Percentiles rank a stretch among this genome's conserved stretches.
Evolutionary conservation across 2,329 filamentous ascomycete species (phyloP).

Genomic region (Sporothrix humicola): DNA sequence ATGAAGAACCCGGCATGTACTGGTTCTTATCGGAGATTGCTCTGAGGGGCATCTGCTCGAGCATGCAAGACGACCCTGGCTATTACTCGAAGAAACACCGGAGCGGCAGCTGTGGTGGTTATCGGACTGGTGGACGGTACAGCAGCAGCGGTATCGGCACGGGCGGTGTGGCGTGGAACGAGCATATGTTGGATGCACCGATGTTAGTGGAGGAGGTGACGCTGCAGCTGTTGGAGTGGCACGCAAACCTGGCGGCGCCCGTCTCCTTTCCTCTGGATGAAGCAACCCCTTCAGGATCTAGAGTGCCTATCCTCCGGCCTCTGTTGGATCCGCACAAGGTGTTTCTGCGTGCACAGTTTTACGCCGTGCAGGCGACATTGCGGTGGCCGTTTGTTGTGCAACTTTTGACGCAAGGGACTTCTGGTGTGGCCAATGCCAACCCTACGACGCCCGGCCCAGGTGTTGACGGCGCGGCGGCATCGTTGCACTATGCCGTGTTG

Average conservation of each 20-base stretch:
- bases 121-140: neutral
- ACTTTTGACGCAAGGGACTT: slow-evolving; percentile 13
- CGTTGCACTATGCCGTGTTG: slow-evolving; percentile 30
- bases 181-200: slow-evolving; percentile 37
- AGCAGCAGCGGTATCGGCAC: neutral
- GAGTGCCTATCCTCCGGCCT: slow-evolving; percentile 9
- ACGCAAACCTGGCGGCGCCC: slow-evolving; percentile 34
- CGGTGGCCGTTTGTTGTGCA: slow-evolving; percentile 39
- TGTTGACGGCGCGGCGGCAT: neutral
- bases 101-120: neutral
- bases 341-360: slow-evolving; percentile 38
- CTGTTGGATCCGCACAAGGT: slow-evolving; percentile 36
- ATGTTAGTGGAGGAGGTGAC: slow-evolving; percentile 37
- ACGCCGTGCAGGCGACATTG: slow-evolving; percentile 37
- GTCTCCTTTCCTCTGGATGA: slow-evolving; percentile 33
- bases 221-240: slow-evolving; percentile 37
- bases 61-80: slow-evolving; percentile 32
- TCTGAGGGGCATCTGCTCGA: slow-evolving; percentile 38
- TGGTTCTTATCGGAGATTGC: slow-evolving; percentile 40
- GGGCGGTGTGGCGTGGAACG: slow-evolving; percentile 34
- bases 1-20: slow-evolving; percentile 39
- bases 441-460: neutral
- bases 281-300: neutral
- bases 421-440: neutral
- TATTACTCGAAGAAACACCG: neutral